These are phyloP conservation scores for Lunasporangiospora selenospora DNA, from an alignment of 192 early-diverging fungal species.

Conservation along the genomic window DNA sequence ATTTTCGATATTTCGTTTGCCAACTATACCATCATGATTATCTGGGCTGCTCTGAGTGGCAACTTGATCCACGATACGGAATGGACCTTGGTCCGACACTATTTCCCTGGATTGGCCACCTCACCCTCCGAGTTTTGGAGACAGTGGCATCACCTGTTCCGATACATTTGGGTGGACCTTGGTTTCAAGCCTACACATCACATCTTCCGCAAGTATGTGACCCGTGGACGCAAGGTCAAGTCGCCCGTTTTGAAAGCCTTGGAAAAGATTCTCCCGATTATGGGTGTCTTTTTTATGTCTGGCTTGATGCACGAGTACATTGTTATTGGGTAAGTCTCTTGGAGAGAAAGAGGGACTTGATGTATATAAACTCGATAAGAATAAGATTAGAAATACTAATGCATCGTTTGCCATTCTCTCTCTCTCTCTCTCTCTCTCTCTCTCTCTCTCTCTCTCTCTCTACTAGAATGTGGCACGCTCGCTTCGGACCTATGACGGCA, in stretches of 20 bases:
- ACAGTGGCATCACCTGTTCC: constrained; percentile 44
- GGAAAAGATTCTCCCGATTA: constrained; percentile 28
- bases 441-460: too few relatives aligned
- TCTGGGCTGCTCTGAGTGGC: constrained; percentile 27
- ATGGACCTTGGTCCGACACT: constrained; percentile 37
- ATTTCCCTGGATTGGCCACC: constrained; percentile 45
- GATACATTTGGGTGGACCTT: constrained; percentile 42
- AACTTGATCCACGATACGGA: constrained; percentile 36
- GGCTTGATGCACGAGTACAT: constrained; percentile 46
- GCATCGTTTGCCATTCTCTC: too few relatives aligned
- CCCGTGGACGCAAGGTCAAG: constrained; percentile 2
- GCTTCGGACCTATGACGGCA: constrained; percentile 24
- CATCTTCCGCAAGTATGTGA: constrained; percentile 26
- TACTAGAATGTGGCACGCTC: constrained; percentile 29
- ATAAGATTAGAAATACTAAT: too few relatives aligned
- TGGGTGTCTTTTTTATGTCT: constrained; percentile 47
- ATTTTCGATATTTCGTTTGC: constrained; percentile 38
- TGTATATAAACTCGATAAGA: too few relatives aligned
- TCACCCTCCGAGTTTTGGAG: constrained; percentile 40
- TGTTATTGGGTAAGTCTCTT: too few relatives aligned
- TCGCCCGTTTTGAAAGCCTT: too few relatives aligned
- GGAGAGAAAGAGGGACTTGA: too few relatives aligned
- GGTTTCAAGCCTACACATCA: constrained; percentile 32
- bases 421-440: too few relatives aligned
- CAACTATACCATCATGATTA: constrained; percentile 42